Evolutionary conservation across 2,329 filamentous ascomycete species (phyloP), one percentile per base, ranked within the genome.

Genomic region (Talaromyces sp.): DNA sequence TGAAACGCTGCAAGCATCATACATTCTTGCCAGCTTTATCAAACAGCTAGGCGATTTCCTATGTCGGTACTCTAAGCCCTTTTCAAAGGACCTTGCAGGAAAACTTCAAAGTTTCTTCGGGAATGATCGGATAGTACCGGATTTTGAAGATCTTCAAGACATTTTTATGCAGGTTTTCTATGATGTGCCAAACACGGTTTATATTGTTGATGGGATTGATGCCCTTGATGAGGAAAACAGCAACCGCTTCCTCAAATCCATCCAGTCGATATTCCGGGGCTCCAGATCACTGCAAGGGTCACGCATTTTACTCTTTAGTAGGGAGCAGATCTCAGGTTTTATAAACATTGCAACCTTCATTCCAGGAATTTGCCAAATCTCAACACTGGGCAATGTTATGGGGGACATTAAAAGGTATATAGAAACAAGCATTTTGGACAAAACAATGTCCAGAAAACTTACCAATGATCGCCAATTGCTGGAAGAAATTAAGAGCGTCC

Each of bases 241-340:
- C 10, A 56, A 55, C 31, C 12, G 3, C 6, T 18, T 60, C 0
- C 42, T 60, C 7, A 55, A 31, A 30, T 51, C 30, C 8, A 47
- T 60, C 30, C 31, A n/a, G 30, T 55, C 8, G 4, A 3, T 56
- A 10, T 60, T 56, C 18, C 56, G 52, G 36, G 8, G n/a, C 18
- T 31, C 16, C 14, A 16, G 4, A 12, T 18, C 10, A 33, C n/a
- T 52, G 9, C 3, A 42, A 7, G 30, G 30, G n/a, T 63, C 61
- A 16, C 60, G 59, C 18, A 47, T 68, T 6, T 36, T 68, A 4
- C 3, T 68, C 3, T 44, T 67, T 5, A 69, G 67, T 28, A 59
- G 68, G 44, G 63, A 68, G 14, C 64, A 69, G 54, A 16, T 69
- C 56, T 62, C 63, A n/a, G 67, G 67, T 5, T 62, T 64, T 50